phyloP scores from a whole-genome alignment of 164 flowering plant species.

The Buxus sempervirens region DNA sequence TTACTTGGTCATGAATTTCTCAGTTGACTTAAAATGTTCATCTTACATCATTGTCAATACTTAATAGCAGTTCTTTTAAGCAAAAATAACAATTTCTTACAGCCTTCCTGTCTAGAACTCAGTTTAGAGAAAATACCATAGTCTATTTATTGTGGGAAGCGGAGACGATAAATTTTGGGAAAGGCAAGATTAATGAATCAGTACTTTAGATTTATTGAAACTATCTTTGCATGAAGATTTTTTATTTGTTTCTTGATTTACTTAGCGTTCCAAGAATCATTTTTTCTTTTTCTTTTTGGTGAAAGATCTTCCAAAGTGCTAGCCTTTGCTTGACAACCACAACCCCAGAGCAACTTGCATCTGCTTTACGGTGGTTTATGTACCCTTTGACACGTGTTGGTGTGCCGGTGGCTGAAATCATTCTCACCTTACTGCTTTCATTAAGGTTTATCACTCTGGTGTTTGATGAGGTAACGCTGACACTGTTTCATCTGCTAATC shows the following conservation, averaged over 20 bases:
- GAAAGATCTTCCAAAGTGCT: constrained; percentile 92
- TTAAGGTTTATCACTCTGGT: constrained; percentile 87
- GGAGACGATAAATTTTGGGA: too few species aligned
- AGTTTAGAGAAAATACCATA: too few species aligned
- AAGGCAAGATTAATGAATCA: not conserved
- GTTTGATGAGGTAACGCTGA: constrained; percentile 78
- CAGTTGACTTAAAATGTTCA: not conserved
- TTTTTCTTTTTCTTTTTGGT: constrained; percentile 24
- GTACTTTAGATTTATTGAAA: not conserved
- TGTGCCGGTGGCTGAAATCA: constrained; percentile 81
- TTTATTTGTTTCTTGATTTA: constrained; percentile 11
- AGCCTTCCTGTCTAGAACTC: too few species aligned
- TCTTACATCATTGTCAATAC: too few species aligned
- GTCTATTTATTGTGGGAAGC: too few species aligned
- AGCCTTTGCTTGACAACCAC: constrained; percentile 91
- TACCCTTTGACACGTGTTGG: constrained; percentile 62
- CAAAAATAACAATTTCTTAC: too few species aligned
- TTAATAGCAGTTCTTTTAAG: too few species aligned
- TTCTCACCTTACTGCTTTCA: constrained; percentile 84
- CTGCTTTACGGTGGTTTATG: constrained; percentile 85
- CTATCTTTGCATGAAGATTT: not conserved
- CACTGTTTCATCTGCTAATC: not conserved
- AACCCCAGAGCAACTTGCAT: constrained; percentile 90
- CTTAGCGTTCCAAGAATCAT: constrained; percentile 19
- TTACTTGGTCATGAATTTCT: not conserved